Evolutionary conservation across 306 rosid genomes (phyloP).

Genomic region (Lathyrus oleraceus): DNA sequence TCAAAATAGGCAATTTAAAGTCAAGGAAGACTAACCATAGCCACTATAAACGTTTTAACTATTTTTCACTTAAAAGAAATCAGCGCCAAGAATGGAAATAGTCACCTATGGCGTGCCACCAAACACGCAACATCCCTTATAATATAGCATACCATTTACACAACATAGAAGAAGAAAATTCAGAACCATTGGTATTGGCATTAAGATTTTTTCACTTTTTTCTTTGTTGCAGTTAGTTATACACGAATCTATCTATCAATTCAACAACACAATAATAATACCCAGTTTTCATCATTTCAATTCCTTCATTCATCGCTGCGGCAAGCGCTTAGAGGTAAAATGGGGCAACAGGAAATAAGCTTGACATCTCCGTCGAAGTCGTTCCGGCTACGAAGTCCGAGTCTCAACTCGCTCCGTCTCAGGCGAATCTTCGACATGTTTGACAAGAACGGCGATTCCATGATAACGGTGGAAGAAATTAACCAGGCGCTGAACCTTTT

Average conservation of each 20-base stretch:
- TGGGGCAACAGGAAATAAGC: constrained; percentile 16
- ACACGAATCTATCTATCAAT: neutral
- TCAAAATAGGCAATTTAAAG: neutral
- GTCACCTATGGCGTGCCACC: constrained; percentile 37
- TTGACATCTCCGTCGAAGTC: constrained; percentile 29
- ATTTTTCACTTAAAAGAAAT: neutral
- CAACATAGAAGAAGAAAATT: constrained; percentile 5
- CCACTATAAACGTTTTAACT: neutral
- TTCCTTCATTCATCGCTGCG: neutral
- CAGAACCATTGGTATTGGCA: neutral
- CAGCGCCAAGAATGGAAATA: constrained; percentile 3
- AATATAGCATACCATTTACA: constrained; percentile 18
- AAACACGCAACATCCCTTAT: constrained; percentile 35
- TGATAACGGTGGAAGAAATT: constrained; percentile 59
- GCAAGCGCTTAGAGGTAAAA: neutral
- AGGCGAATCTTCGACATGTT: constrained; percentile 73
- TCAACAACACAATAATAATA: neutral
- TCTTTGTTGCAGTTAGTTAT: neutral
- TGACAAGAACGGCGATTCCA: constrained; percentile 67
- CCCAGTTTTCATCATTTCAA: neutral
- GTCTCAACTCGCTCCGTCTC: constrained; percentile 66
- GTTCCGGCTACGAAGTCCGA: constrained; percentile 61
- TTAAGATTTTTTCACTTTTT: neutral
- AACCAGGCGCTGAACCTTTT: constrained; percentile 52
- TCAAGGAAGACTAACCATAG: neutral